phyloP scores from a whole-genome alignment of 139 green algal genomes.

The Dunaliella primolecta region DNA sequence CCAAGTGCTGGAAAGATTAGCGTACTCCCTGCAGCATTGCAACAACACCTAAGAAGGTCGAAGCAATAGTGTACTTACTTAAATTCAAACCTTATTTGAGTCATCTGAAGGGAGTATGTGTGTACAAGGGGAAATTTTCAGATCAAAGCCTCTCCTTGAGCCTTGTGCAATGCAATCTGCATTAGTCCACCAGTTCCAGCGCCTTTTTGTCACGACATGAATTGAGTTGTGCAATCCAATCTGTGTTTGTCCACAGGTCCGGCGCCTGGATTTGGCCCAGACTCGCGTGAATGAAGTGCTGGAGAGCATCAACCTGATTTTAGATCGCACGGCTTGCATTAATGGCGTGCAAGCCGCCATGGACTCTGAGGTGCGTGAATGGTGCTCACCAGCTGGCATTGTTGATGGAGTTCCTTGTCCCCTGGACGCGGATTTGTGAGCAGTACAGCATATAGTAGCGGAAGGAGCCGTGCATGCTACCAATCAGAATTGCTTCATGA shows the following conservation, averaged over 20 bases:
- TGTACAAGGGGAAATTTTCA: too few species aligned
- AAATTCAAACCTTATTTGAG: too few species aligned
- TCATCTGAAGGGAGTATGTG: too few species aligned
- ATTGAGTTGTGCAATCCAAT: neutral
- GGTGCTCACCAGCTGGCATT: neutral
- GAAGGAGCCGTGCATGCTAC: too few species aligned
- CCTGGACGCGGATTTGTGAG: too few species aligned
- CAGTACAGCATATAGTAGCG: too few species aligned
- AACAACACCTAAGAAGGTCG: too few species aligned
- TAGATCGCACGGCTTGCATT: slow-evolving; percentile 76
- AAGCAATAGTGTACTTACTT: too few species aligned
- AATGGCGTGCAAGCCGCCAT: slow-evolving; percentile 65
- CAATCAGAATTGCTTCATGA: too few species aligned
- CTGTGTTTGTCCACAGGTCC: slow-evolving; percentile 32
- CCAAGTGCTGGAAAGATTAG: too few species aligned
- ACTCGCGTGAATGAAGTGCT: slow-evolving; percentile 54
- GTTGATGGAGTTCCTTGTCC: neutral
- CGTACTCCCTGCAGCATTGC: too few species aligned
- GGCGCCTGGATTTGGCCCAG: slow-evolving; percentile 73
- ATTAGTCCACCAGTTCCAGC: neutral
- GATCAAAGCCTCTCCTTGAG: neutral
- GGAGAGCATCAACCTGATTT: slow-evolving; percentile 55
- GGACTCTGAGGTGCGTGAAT: slow-evolving; percentile 31
- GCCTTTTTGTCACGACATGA: neutral
- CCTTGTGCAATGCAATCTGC: neutral